A percentile compares a stretch with the other conserved stretches of the same genome.
Evolutionary conservation across 2,329 filamentous ascomycete species (phyloP).

Genomic region (Aspergillus tubingensis): DNA sequence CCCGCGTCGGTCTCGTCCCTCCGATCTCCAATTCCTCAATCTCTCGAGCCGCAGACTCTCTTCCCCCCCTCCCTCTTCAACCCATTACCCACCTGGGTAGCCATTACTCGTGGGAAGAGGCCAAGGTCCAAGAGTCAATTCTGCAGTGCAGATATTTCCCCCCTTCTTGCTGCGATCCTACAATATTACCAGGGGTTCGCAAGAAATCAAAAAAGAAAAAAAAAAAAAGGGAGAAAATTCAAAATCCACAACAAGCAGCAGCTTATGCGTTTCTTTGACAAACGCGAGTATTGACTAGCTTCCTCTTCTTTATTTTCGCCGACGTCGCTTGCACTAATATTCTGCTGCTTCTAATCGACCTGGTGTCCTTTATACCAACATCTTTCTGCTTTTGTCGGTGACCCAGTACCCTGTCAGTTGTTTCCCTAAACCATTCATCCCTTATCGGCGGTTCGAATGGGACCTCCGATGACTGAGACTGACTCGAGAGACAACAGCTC

Average conservation of each 20-base stretch:
- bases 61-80: constrained; percentile 17
- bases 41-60: constrained; percentile 25
- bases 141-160: constrained; percentile 35
- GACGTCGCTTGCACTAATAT: constrained; percentile 19
- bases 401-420: constrained; percentile 18
- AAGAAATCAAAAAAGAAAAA: constrained; percentile 13
- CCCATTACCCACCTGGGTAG: constrained; percentile 27
- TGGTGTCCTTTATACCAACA: constrained; percentile 24
- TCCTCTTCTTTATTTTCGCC: constrained; percentile 14
- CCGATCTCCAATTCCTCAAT: constrained; percentile 21
- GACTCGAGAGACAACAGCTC: constrained; percentile 16
- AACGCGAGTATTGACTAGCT: constrained; percentile 7
- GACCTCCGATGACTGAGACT: constrained; percentile 18
- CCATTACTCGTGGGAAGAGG: constrained; percentile 26
- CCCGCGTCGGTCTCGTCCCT: constrained; percentile 23
- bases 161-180: constrained; percentile 20
- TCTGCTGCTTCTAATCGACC: constrained; percentile 16
- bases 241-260: constrained; percentile 19
- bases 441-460: constrained; percentile 20
- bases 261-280: constrained; percentile 8
- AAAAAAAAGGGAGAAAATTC: constrained; percentile 18
- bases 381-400: constrained; percentile 18
- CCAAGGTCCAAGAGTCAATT: constrained; percentile 22
- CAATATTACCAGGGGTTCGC: background rate
- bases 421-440: constrained; percentile 15